A percentile compares a stretch with the other conserved stretches of the same genome.
phyloP scores from a whole-genome alignment of 1,284 basidiomycete genomes.

The Salmacisia buchloeana region DNA sequence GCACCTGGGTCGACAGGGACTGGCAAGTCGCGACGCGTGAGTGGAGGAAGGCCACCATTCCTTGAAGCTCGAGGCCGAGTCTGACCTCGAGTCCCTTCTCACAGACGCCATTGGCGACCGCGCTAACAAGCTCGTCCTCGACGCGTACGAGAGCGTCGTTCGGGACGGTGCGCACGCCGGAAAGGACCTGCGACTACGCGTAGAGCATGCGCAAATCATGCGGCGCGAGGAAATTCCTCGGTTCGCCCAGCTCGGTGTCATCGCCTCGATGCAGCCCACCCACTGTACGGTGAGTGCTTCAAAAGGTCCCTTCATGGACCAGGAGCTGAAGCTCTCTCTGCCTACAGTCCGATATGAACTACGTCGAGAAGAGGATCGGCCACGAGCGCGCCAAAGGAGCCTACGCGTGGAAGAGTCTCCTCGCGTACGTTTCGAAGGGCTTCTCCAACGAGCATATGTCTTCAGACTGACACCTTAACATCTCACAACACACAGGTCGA shows the following conservation, averaged over 20 bases:
- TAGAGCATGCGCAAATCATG: slow-evolving; percentile 83
- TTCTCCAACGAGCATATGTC: neutral
- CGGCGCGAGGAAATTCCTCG: slow-evolving; percentile 62
- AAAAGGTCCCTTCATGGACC: neutral
- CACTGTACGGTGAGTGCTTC: slow-evolving; percentile 59
- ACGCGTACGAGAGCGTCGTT: slow-evolving; percentile 32
- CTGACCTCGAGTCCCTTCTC: slow-evolving; percentile 54
- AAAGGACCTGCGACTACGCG: slow-evolving; percentile 61
- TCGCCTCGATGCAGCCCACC: slow-evolving; percentile 86
- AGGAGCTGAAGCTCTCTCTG: neutral
- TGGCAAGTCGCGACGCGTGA: slow-evolving; percentile 53
- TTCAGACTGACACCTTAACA: neutral
- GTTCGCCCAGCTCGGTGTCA: slow-evolving; percentile 69
- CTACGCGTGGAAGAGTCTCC: slow-evolving; percentile 67
- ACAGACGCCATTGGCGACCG: slow-evolving; percentile 87
- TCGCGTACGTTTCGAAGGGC: neutral
- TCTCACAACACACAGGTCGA: slow-evolving; percentile 18
- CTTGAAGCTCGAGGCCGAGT: slow-evolving; percentile 48
- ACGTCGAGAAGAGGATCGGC: slow-evolving; percentile 51
- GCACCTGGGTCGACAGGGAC: slow-evolving; percentile 28
- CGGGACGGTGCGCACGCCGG: neutral
- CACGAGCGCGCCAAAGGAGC: slow-evolving; percentile 64
- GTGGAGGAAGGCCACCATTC: slow-evolving; percentile 16
- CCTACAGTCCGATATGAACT: slow-evolving; percentile 75
- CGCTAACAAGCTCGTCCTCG: slow-evolving; percentile 71